A percentile compares a stretch with the other conserved stretches of the same genome.
These are phyloP conservation scores for Sonneratia caseolaris DNA, from an alignment of 345 rosid genomes.

Conservation along the genomic window DNA sequence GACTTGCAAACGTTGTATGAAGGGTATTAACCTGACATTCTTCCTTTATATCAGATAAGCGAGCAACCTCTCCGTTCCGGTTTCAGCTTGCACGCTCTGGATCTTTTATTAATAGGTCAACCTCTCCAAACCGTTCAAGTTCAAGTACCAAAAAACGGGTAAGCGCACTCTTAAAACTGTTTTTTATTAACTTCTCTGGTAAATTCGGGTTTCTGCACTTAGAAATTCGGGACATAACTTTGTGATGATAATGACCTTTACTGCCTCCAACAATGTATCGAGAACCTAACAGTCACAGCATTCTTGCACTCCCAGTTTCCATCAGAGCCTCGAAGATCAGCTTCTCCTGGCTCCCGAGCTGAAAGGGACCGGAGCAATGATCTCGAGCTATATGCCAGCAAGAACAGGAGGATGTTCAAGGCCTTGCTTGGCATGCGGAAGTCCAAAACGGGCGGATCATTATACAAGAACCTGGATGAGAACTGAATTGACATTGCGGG, in stretches of 20 bases:
- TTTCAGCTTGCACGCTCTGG: conserved; percentile 35
- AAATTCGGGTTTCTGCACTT: no score
- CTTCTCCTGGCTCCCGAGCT: conserved; percentile 23
- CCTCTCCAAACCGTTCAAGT: conserved; percentile 30
- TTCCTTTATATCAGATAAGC: conserved; percentile 26
- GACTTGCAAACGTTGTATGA: background rate
- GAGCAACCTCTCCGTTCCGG: conserved; percentile 40
- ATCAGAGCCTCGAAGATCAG: conserved; percentile 38
- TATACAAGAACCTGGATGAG: conserved; percentile 25
- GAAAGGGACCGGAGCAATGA: conserved; percentile 29
- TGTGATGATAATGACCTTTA: background rate
- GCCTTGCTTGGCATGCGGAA: conserved; percentile 63
- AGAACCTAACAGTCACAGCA: background rate
- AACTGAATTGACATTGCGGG: conserved; percentile 5
- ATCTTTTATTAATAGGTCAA: conserved; percentile 41
- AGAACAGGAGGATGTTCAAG: conserved; percentile 47
- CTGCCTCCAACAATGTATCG: no score
- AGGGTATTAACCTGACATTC: background rate
- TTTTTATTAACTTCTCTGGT: background rate
- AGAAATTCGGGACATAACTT: background rate
- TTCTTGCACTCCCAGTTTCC: conserved; percentile 24
- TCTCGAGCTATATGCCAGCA: conserved; percentile 29
- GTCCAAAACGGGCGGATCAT: conserved; percentile 27
- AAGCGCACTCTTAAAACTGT: background rate
- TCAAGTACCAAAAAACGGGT: conserved; percentile 24